phyloP scores from a whole-genome alignment of 1,284 basidiomycete genomes.

The Pyrrhoderma noxium region DNA sequence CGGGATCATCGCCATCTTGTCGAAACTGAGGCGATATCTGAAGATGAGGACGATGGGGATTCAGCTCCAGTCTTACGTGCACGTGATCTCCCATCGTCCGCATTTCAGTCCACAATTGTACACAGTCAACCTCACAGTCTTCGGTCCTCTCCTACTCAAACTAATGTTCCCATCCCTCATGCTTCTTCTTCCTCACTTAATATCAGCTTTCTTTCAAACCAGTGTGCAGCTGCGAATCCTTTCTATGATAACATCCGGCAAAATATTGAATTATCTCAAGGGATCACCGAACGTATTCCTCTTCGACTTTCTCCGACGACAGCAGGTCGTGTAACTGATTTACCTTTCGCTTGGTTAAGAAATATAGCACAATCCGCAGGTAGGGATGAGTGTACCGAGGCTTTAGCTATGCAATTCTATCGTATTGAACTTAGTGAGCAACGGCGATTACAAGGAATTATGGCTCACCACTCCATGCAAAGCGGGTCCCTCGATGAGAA shows the following conservation, averaged over 20 bases:
- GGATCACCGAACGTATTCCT: conserved; percentile 76
- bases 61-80: conserved; percentile 23
- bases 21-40: conserved; percentile 41
- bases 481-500: conserved; percentile 20
- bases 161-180: neutral
- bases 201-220: neutral
- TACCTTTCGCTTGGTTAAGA: conserved; percentile 79
- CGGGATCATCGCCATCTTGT: conserved; percentile 45
- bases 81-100: conserved; percentile 25
- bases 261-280: conserved; percentile 84
- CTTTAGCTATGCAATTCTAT: conserved; percentile 88
- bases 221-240: conserved; percentile 55
- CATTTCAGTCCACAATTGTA: conserved; percentile 27
- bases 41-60: conserved; percentile 42
- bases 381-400: conserved; percentile 64
- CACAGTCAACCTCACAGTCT: conserved; percentile 17
- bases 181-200: neutral
- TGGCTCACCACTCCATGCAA: conserved; percentile 81
- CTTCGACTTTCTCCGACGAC: conserved; percentile 63
- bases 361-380: conserved; percentile 53
- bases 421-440: conserved; percentile 88
- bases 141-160: neutral
- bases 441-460: conserved; percentile 79
- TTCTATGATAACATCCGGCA: conserved; percentile 96
- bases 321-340: conserved; percentile 54